Conservation (phyloP, 1,284 basidiomycete genomes). For the Apiotrichum siamense region DNA sequence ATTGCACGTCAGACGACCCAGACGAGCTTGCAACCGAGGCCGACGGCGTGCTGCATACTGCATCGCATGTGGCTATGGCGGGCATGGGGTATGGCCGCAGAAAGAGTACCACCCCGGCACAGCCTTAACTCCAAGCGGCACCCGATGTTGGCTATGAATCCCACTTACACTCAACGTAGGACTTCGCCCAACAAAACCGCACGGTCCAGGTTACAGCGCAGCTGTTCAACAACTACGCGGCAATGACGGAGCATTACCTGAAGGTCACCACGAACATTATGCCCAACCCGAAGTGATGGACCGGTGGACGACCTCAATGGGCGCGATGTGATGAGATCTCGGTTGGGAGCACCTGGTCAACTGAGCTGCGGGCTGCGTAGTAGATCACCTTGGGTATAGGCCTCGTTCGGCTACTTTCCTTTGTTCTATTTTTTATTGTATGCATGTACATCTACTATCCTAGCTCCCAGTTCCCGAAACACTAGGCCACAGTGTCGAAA, state of each 20-base stretch:
- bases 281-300: constrained; percentile 27
- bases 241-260: constrained; percentile 79
- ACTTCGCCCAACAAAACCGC: constrained; percentile 29
- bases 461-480: background rate
- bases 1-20: too few relatives aligned
- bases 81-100: too few relatives aligned
- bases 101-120: too few relatives aligned
- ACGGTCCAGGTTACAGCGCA: constrained; percentile 65
- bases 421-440: constrained; percentile 3
- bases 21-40: background rate
- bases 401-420: too few relatives aligned
- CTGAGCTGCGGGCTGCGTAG: too few relatives aligned
- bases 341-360: too few relatives aligned
- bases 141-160: background rate
- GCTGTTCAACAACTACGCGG: constrained; percentile 69
- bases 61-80: too few relatives aligned
- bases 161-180: constrained; percentile 24
- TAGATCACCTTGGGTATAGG: too few relatives aligned
- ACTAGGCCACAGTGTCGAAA: constrained; percentile 15
- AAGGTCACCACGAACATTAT: constrained; percentile 53
- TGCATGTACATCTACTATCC: constrained; percentile 3
- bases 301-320: too few relatives aligned
- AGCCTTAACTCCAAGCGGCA: too few relatives aligned
- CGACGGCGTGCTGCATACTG: background rate
- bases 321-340: too few relatives aligned